phyloP scores from a whole-genome alignment of 108 stramenopile species.

The Skeletonema potamos region DNA sequence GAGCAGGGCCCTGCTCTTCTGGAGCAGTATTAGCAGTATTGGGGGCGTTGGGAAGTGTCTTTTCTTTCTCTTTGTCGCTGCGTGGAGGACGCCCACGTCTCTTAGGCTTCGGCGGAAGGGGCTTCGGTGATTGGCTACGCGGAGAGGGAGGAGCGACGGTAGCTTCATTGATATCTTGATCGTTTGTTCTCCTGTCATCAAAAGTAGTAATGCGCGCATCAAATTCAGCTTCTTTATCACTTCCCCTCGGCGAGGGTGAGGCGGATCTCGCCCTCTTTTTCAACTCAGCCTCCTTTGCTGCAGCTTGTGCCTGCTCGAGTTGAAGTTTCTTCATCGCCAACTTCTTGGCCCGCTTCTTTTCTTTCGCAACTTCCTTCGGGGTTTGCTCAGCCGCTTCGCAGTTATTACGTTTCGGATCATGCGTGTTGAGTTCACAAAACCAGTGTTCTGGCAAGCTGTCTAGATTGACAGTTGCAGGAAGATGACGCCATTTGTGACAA shows the following conservation, averaged over 20 bases:
- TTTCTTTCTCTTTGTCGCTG: slow-evolving; percentile 38
- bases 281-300: neutral
- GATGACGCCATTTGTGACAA: slow-evolving; percentile 86
- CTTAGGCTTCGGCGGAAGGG: slow-evolving; percentile 8
- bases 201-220: neutral
- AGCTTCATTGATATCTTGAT: slow-evolving; percentile 5
- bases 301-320: slow-evolving; percentile 22
- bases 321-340: slow-evolving; percentile 40
- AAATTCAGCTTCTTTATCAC: slow-evolving; percentile 22
- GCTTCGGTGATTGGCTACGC: slow-evolving; percentile 20
- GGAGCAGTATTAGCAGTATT: too few species aligned
- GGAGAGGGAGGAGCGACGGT: neutral
- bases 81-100: slow-evolving; percentile 51
- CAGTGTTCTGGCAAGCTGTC: slow-evolving; percentile 74
- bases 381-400: slow-evolving; percentile 79
- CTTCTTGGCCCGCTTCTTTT: slow-evolving; percentile 57
- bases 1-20: too few species aligned
- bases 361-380: slow-evolving; percentile 63
- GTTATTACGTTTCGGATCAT: slow-evolving; percentile 61
- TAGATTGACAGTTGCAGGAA: slow-evolving; percentile 64
- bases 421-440: slow-evolving; percentile 85
- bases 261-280: slow-evolving; percentile 3
- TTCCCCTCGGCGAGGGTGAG: slow-evolving; percentile 7
- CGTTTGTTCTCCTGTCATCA: slow-evolving; percentile 5
- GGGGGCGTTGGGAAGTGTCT: slow-evolving; percentile 5